Conservation (phyloP, 176 grass and related monocot genomes). For the Olyra latifolia region DNA sequence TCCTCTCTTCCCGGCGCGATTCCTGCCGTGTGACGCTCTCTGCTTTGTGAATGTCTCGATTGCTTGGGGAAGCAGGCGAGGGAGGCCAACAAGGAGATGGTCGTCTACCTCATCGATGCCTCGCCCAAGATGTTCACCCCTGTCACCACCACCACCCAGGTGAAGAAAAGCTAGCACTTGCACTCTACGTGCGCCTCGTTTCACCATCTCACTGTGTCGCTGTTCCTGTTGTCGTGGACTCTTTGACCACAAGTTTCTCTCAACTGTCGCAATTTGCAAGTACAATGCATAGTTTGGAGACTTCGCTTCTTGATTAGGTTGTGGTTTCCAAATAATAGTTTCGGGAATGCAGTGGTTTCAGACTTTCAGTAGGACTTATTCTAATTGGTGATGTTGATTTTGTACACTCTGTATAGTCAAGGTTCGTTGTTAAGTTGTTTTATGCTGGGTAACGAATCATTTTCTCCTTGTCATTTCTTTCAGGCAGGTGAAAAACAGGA, state of each 20-base stretch:
- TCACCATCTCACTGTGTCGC: not conserved
- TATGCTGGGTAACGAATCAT: not conserved
- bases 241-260: not conserved
- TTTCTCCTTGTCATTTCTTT: conserved; percentile 21
- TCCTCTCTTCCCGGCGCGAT: not conserved
- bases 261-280: not conserved
- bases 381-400: not conserved
- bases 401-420: not conserved
- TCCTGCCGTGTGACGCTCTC: not conserved
- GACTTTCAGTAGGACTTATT: not conserved
- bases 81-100: conserved; percentile 81
- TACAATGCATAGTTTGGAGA: not conserved
- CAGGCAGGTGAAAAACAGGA: conserved; percentile 51
- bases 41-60: conserved; percentile 5
- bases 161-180: not conserved
- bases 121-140: conserved; percentile 91
- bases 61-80: conserved; percentile 60
- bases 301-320: not conserved
- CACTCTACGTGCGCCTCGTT: not conserved
- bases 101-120: conserved; percentile 88
- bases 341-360: not conserved
- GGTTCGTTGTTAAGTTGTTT: not conserved
- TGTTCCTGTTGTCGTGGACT: not conserved
- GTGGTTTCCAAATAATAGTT: not conserved
- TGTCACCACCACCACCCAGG: conserved; percentile 32